Evolutionary conservation across 176 grass and related monocot genomes (phyloP).

Genomic region (Thinopyrum elongatum): DNA sequence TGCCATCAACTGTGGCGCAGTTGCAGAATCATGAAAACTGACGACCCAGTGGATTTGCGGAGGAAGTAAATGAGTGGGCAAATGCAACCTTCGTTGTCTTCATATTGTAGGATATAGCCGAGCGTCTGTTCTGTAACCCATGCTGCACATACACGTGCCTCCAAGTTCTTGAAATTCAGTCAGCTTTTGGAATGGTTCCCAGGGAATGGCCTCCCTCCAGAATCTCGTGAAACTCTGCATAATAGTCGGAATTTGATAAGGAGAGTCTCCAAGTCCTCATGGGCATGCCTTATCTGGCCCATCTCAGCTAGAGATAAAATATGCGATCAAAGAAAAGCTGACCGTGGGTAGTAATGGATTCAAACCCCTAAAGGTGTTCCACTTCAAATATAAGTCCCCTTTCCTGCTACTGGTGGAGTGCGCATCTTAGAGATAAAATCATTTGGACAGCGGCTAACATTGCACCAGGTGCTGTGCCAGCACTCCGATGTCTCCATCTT

Average conservation of each 20-base stretch:
- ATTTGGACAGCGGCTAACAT: no score
- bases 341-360: background rate
- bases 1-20: background rate
- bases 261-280: background rate
- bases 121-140: background rate
- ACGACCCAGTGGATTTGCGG: background rate
- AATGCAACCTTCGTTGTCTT: background rate
- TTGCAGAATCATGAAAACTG: background rate
- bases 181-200: background rate
- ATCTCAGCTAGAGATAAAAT: no score
- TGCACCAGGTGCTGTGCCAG: background rate
- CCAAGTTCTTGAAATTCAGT: background rate
- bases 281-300: background rate
- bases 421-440: no score
- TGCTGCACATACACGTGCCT: background rate
- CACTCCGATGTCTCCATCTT: background rate
- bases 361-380: background rate
- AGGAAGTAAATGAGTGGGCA: background rate
- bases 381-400: background rate
- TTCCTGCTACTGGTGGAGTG: no score
- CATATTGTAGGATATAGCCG: background rate
- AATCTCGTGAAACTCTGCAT: background rate
- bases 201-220: background rate
- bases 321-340: background rate
- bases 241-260: rapidly evolving